Evolutionary conservation across 2,329 filamentous ascomycete genomes (phyloP).

Genomic region (Epichloe scottii): DNA sequence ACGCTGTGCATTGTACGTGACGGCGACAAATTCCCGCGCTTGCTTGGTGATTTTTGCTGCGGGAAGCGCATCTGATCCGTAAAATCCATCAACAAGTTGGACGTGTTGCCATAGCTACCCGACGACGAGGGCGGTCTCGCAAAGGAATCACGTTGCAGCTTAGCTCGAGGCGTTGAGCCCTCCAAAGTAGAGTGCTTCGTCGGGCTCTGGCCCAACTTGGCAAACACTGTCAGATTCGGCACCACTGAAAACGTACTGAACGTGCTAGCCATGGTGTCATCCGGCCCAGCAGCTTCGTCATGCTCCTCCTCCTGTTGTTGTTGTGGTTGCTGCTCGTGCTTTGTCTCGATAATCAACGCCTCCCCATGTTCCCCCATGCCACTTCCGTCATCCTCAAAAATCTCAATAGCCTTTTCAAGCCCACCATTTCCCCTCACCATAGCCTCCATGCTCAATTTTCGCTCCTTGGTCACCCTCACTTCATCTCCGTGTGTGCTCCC

Average conservation of each 20-base stretch:
- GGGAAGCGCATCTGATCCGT: conserved; percentile 55
- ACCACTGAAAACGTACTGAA: conserved; percentile 86
- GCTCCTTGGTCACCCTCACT: conserved; percentile 17
- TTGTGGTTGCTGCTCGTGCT: conserved; percentile 14
- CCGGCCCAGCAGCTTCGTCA: conserved; percentile 38
- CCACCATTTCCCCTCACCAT: conserved; percentile 42
- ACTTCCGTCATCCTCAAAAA: conserved; percentile 43
- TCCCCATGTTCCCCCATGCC: conserved; percentile 18
- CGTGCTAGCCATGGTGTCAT: conserved; percentile 66
- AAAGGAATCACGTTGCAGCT: conserved; percentile 16
- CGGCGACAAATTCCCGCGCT: conserved; percentile 18
- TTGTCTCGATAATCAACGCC: conserved; percentile 14
- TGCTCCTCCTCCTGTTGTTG: conserved; percentile 11
- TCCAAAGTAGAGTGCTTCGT: conserved; percentile 34
- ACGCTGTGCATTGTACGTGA: conserved; percentile 19
- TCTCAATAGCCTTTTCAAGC: conserved; percentile 46
- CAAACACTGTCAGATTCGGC: conserved; percentile 75
- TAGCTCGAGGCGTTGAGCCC: conserved; percentile 26
- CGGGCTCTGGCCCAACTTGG: conserved; percentile 56
- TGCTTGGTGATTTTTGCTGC: conserved; percentile 34
- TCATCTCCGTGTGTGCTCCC: conserved; percentile 19
- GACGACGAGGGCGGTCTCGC: conserved; percentile 20
- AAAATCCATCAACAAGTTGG: conserved; percentile 76
- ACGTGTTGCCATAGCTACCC: conserved; percentile 46
- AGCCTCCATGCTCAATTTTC: conserved; percentile 37